A percentile compares a stretch with the other conserved stretches of the same genome.
phyloP scores from a whole-genome alignment of 257 asterid species.

The Dorcoceras hygrometricum region DNA sequence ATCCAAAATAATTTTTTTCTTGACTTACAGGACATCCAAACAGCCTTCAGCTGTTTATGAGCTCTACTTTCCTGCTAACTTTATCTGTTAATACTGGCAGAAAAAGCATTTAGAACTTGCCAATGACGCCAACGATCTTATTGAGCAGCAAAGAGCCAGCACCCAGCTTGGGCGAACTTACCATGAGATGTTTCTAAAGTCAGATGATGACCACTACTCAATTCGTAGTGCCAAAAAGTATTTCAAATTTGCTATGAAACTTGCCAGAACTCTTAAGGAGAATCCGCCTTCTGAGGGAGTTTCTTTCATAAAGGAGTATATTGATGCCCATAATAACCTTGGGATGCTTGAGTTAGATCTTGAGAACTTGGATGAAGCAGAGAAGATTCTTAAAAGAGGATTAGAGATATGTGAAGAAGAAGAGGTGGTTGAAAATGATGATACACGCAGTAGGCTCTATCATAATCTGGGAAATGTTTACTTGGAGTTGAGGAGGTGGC shows the following conservation, averaged over 20 bases:
- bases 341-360: conserved; percentile 94
- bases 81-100: conserved; percentile 35
- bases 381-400: conserved; percentile 59
- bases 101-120: conserved; percentile 87
- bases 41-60: conserved; percentile 14
- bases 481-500: conserved; percentile 76
- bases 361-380: conserved; percentile 72
- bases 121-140: conserved; percentile 54
- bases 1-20: background rate
- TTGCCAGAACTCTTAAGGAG: conserved; percentile 56
- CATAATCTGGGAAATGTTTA: conserved; percentile 91
- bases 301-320: conserved; percentile 64
- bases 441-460: conserved; percentile 88
- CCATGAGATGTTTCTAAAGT: conserved; percentile 75
- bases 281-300: conserved; percentile 34
- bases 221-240: conserved; percentile 71
- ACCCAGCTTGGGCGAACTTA: conserved; percentile 98
- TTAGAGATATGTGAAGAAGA: conserved; percentile 82
- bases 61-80: background rate
- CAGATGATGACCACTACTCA: conserved; percentile 73
- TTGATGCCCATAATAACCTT: conserved; percentile 90
- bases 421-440: conserved; percentile 70
- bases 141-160: conserved; percentile 93
- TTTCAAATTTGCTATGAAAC: conserved; percentile 64
- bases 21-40: background rate